Conservation (phyloP, 768 basidiomycete genomes). For the Lactarius trivialis region DNA sequence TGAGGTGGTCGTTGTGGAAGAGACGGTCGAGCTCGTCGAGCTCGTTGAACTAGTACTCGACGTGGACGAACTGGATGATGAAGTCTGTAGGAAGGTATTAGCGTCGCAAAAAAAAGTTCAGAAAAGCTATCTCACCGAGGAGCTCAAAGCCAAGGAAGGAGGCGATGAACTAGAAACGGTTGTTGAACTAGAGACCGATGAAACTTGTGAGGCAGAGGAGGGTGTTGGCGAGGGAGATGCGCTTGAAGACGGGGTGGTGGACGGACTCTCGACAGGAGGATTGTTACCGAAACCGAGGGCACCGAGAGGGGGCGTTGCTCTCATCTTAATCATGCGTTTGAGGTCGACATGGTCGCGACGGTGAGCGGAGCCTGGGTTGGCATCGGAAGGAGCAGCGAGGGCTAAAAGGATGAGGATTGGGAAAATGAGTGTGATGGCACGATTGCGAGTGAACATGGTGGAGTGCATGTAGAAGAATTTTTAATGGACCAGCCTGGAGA, state of each 20-base stretch:
- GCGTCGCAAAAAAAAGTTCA: neutral
- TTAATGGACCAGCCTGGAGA: constrained; percentile 18
- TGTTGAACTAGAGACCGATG: constrained; percentile 15
- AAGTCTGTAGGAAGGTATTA: neutral
- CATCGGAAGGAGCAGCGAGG: constrained; percentile 36
- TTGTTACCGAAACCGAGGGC: constrained; percentile 21
- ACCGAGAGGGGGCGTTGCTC: constrained; percentile 32
- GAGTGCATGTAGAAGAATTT: constrained; percentile 9
- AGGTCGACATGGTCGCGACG: constrained; percentile 52
- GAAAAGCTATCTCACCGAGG: constrained; percentile 8
- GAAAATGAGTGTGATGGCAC: constrained; percentile 59
- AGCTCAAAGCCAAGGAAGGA: neutral
- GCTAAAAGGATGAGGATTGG: constrained; percentile 50
- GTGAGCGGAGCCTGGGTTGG: constrained; percentile 35
- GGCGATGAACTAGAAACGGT: constrained; percentile 5
- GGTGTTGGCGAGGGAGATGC: constrained; percentile 15
- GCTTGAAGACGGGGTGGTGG: constrained; percentile 14
- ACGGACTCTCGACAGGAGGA: constrained; percentile 30
- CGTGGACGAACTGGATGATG: constrained; percentile 11
- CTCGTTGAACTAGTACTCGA: constrained; percentile 16
- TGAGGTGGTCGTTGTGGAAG: constrained; percentile 19
- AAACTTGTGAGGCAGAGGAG: constrained; percentile 1
- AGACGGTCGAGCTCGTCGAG: constrained; percentile 29
- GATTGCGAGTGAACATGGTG: constrained; percentile 45
- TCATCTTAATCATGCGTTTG: constrained; percentile 67